Evolutionary conservation across 768 basidiomycete genomes (phyloP).

Genomic region (Filobasidium floriforme): DNA sequence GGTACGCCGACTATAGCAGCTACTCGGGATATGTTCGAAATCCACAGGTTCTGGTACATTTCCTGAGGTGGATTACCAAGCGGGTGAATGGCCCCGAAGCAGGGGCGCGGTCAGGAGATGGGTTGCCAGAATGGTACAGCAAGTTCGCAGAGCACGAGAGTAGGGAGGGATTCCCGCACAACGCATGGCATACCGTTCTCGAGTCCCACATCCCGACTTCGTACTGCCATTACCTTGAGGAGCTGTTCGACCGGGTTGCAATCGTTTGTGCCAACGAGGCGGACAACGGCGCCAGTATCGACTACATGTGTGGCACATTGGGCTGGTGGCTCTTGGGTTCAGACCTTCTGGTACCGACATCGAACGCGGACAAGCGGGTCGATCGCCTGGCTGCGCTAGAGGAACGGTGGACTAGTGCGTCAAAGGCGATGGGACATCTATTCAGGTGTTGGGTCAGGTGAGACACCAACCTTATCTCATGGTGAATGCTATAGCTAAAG

Average conservation of each 20-base stretch:
- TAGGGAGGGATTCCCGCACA: not conserved
- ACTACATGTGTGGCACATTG: not conserved
- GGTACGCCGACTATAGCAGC: not conserved
- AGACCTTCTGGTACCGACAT: not conserved
- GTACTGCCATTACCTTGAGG: not conserved
- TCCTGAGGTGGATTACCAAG: conserved; percentile 1
- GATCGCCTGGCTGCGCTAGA: not conserved
- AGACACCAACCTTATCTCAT: not conserved
- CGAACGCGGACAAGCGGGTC: not conserved
- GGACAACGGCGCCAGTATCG: not conserved
- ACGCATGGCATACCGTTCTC: not conserved
- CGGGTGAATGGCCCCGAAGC: not conserved
- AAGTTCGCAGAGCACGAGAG: not conserved
- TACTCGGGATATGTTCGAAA: conserved; percentile 3
- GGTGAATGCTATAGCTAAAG: not conserved
- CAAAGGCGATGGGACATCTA: not conserved
- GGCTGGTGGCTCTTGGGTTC: not conserved
- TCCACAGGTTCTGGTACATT: not conserved
- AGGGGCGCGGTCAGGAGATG: not conserved
- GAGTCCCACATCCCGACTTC: not conserved
- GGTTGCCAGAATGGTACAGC: conserved; percentile 7
- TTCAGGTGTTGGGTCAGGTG: conserved; percentile 4
- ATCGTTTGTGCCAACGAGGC: conserved; percentile 1
- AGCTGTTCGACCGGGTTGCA: not conserved
- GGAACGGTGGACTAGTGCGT: not conserved